Conservation (phyloP, 129 eudicot genomes). For the Flaveria robusta region DNA sequence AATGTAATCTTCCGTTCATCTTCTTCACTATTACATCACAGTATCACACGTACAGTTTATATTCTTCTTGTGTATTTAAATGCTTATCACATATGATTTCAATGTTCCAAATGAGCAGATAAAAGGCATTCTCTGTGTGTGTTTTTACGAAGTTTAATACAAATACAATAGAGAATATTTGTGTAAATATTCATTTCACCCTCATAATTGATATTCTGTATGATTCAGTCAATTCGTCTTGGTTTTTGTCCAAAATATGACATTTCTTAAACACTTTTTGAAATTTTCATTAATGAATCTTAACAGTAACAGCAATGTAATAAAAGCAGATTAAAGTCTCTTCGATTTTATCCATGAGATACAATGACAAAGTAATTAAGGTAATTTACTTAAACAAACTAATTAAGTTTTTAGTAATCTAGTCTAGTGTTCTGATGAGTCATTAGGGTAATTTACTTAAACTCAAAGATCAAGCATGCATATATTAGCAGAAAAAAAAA, state of each 20-base stretch:
- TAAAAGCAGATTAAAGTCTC: background rate
- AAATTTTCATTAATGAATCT: background rate
- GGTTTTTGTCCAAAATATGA: background rate
- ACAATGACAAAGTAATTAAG: background rate
- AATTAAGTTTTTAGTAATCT: background rate
- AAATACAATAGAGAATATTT: background rate
- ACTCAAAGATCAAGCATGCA: slow-evolving; percentile 6
- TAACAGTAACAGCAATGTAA: background rate
- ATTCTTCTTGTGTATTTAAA: too few species aligned
- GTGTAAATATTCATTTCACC: background rate
- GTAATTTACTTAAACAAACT: too few species aligned
- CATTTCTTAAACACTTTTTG: background rate
- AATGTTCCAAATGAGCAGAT: slow-evolving; percentile 14
- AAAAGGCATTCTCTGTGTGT: background rate
- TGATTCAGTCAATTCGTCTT: background rate
- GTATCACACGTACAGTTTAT: too few species aligned
- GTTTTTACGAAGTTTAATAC: background rate
- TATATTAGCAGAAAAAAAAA: background rate
- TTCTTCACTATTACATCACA: too few species aligned
- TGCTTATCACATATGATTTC: background rate
- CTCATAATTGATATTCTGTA: background rate
- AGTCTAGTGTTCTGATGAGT: background rate
- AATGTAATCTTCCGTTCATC: too few species aligned
- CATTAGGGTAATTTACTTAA: background rate
- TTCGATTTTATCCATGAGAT: background rate